These are phyloP conservation scores for Polysphondylium violaceum DNA, from an alignment of 78 protist species.

Conservation along the genomic window DNA sequence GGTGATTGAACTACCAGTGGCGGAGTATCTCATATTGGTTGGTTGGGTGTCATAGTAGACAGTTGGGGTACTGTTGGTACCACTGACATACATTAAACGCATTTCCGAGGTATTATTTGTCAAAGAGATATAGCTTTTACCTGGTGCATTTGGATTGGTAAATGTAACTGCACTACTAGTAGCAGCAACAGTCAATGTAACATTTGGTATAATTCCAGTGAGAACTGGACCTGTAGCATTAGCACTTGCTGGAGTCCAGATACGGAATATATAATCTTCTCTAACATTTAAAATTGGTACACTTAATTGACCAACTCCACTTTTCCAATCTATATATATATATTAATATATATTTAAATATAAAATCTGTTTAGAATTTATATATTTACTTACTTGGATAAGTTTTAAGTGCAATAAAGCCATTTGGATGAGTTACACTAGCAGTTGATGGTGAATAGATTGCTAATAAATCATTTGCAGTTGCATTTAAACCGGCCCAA, in stretches of 20 bases:
- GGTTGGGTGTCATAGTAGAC: conserved; percentile 15
- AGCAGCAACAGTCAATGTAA: conserved; percentile 3
- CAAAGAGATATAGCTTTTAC: conserved; percentile 24
- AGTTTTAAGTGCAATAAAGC: conserved; percentile 13
- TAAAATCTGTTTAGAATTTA: too few species aligned
- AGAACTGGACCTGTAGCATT: background rate
- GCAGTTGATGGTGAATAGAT: conserved; percentile 68
- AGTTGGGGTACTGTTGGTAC: conserved; percentile 11
- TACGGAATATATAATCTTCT: conserved; percentile 46
- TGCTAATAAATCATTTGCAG: conserved; percentile 40
- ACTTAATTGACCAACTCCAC: conserved; percentile 32
- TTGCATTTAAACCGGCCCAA: conserved; percentile 60
- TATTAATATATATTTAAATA: background rate
- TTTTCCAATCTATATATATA: conserved; percentile 29
- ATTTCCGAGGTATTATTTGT: conserved; percentile 44
- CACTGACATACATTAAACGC: conserved; percentile 54
- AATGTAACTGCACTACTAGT: conserved; percentile 22
- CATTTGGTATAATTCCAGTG: background rate
- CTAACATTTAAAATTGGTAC: conserved; percentile 67
- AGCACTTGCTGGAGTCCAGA: conserved; percentile 45
- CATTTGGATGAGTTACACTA: conserved; percentile 28
- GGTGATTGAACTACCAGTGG: conserved; percentile 20
- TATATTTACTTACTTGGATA: conserved; percentile 36
- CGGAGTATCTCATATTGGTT: background rate
- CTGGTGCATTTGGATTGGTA: conserved; percentile 48